phyloP scores from a whole-genome alignment of 2,329 filamentous ascomycete species.

The Verruconis gallopava region DNA sequence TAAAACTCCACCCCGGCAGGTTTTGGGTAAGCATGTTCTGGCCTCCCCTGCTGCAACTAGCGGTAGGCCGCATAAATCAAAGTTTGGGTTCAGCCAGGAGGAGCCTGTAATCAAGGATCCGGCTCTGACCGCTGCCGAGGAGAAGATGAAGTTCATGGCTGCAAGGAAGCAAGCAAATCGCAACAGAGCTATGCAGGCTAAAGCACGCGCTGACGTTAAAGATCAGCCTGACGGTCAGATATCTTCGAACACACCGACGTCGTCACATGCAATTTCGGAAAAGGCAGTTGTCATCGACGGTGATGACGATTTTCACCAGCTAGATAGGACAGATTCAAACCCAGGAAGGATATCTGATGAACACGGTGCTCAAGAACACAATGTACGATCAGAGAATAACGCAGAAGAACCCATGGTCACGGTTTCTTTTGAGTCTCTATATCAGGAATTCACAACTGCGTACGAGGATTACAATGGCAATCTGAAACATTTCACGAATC shows the following conservation, averaged over 20 bases:
- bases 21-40: background rate
- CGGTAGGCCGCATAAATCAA: background rate
- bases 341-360: background rate
- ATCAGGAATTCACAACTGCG: slow-evolving; percentile 3
- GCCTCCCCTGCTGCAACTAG: background rate
- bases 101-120: slow-evolving; percentile 5
- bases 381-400: background rate
- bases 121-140: slow-evolving; percentile 2
- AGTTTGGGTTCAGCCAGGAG: slow-evolving; percentile 7
- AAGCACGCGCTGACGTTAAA: too few relatives aligned
- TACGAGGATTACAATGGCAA: slow-evolving; percentile 6
- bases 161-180: background rate
- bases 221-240: too few relatives aligned
- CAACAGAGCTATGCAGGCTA: too few relatives aligned
- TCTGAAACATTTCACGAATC: slow-evolving; percentile 6
- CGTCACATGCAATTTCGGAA: background rate
- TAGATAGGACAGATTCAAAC: background rate
- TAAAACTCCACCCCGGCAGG: background rate
- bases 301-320: background rate
- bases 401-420: too few relatives aligned
- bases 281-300: background rate
- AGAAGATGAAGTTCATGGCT: too few relatives aligned
- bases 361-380: background rate
- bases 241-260: too few relatives aligned
- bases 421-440: slow-evolving; percentile 1